Percentiles rank a stretch among this genome's conserved stretches.
These are phyloP conservation scores for Amanita rimosa DNA, from an alignment of 768 basidiomycete genomes.

Conservation along the genomic window DNA sequence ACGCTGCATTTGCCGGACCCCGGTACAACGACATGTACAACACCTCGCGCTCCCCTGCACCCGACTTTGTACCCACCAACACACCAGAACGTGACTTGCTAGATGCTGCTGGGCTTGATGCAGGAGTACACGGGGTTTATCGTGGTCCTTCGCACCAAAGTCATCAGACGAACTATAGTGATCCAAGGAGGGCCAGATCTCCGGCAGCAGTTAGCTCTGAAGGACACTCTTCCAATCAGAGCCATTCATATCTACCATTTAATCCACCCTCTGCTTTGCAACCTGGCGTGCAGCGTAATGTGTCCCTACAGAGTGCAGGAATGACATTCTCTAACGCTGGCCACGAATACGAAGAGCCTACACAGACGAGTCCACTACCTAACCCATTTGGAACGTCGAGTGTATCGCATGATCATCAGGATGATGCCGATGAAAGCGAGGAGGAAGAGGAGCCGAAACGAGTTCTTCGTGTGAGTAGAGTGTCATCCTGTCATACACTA, in stretches of 20 bases:
- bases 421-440: conserved; percentile 2
- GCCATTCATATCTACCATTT: neutral
- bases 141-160: conserved; percentile 8
- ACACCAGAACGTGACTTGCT: conserved; percentile 11
- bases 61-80: conserved; percentile 6
- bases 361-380: conserved; percentile 1
- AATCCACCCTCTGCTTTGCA: neutral
- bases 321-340: conserved; percentile 1
- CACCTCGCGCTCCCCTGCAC: conserved; percentile 4
- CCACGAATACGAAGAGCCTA: neutral
- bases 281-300: neutral
- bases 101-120: conserved; percentile 15
- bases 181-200: conserved; percentile 10
- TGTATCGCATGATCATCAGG: neutral
- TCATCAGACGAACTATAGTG: conserved; percentile 3
- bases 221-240: conserved; percentile 1
- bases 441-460: conserved; percentile 3
- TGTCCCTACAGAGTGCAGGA: neutral
- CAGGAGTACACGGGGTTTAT: conserved; percentile 3
- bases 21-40: conserved; percentile 2
- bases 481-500: neutral
- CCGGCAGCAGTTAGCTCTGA: conserved; percentile 1
- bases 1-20: conserved; percentile 26
- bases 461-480: conserved; percentile 5
- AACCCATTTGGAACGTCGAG: conserved; percentile 8